Conservation (phyloP, 176 grass and related monocot species). For the Hsuehochloa calcarea region DNA sequence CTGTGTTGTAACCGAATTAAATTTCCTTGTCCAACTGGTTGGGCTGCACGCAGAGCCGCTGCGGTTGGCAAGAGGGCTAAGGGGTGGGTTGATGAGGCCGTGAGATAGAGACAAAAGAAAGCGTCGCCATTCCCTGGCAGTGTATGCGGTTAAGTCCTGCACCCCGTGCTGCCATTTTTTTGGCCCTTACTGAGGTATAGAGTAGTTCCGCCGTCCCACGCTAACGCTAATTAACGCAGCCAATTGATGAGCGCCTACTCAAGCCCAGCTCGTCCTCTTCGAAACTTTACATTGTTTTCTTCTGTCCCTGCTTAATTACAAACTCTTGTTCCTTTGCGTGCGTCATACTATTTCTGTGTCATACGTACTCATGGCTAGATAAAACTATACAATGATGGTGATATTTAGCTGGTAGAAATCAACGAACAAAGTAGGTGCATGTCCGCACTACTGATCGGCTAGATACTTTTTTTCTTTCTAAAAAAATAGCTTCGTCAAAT, state of each 20-base stretch:
- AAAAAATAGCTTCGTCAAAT: not conserved
- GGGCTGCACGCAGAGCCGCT: not conserved
- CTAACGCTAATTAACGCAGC: not conserved
- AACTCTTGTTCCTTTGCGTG: not conserved
- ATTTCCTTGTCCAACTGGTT: not conserved
- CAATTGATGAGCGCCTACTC: not conserved
- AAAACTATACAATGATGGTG: not conserved
- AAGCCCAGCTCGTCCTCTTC: conserved; percentile 6
- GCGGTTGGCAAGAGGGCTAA: conserved; percentile 12
- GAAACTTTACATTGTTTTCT: not conserved
- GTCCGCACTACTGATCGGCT: not conserved
- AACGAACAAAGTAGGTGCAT: not conserved
- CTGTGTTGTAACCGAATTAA: conserved; percentile 26
- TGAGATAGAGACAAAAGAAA: conserved; percentile 6
- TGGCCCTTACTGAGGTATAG: not conserved
- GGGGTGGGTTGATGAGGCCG: conserved; percentile 15
- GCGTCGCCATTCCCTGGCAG: not conserved
- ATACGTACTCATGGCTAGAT: not conserved
- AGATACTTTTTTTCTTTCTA: not conserved
- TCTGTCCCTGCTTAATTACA: not conserved
- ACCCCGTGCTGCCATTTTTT: not conserved
- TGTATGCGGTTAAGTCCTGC: not conserved
- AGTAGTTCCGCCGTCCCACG: conserved; percentile 33
- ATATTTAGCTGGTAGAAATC: not conserved
- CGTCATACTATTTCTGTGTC: not conserved